phyloP scores from a whole-genome alignment of 306 rosid species.

The Cucurbita moschata region DNA sequence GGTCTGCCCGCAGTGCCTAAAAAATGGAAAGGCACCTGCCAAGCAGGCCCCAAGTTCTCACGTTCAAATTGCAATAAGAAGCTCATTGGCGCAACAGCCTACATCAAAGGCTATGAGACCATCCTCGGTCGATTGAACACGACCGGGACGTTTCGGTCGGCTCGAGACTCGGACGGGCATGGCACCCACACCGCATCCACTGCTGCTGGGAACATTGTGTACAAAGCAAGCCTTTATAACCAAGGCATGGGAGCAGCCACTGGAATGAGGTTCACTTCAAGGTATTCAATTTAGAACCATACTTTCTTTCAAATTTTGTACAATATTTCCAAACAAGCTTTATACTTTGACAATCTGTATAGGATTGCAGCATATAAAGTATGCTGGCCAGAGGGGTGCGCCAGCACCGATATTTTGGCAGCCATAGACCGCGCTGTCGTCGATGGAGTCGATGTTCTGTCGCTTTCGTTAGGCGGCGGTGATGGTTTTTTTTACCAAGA shows the following conservation, averaged over 20 bases:
- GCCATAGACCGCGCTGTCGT: constrained; percentile 52
- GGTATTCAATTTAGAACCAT: not conserved
- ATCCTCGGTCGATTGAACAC: constrained; percentile 29
- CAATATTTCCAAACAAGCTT: too few species aligned
- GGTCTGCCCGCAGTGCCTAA: constrained; percentile 32
- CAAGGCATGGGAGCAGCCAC: constrained; percentile 37
- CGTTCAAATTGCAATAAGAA: constrained; percentile 45
- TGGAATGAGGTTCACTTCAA: constrained; percentile 51
- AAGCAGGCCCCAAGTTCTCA: constrained; percentile 45
- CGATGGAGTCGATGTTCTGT: constrained; percentile 58
- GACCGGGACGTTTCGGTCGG: constrained; percentile 29
- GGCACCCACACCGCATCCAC: constrained; percentile 82
- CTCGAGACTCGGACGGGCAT: constrained; percentile 53
- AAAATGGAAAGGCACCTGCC: constrained; percentile 57
- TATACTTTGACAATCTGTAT: too few species aligned
- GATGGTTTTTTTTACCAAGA: constrained; percentile 32
- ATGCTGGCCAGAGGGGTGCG: constrained; percentile 48
- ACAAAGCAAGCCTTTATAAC: constrained; percentile 30
- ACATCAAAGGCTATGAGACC: constrained; percentile 43
- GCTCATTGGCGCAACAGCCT: constrained; percentile 53
- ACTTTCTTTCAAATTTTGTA: too few species aligned
- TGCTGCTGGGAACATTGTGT: constrained; percentile 37
- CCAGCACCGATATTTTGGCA: constrained; percentile 44
- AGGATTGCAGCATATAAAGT: constrained; percentile 52
- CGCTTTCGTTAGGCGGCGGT: constrained; percentile 52